Evolutionary conservation across 345 rosid genomes (phyloP), one percentile per base, ranked within the genome.

Genomic region (Gossypium turneri): DNA sequence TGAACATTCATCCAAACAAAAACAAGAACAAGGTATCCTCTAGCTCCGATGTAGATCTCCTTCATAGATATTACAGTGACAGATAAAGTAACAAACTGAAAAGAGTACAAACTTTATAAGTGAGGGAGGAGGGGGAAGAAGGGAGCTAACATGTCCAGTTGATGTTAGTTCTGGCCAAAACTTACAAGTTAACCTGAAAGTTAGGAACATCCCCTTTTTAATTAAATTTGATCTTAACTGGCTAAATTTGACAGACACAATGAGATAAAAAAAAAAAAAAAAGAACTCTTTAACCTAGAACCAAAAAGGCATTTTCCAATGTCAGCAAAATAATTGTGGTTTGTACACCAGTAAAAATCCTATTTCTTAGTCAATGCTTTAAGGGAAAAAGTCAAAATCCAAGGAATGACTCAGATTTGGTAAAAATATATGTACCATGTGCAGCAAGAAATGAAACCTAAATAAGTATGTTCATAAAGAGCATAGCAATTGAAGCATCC

Each of bases 1-100:
- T 70, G 34, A 56, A 55, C 8, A 55, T 71, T 71, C 64, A 71
- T 41, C 75, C 62, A 16, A 69, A 52, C 43, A 69, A 69, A 69
- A 51, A 51, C 60, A 69, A 52, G 45, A 69, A 69, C 17, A 7
- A 51, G 44, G 47, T 51, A 69, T 69, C 59, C 4, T 51, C 16
- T n/a, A 29, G 25, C 22, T 27, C 59, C 4, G 27, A 50, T 27
- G 22, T 20, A 56, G 20, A 20, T 48, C 53, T 45, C 29, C 41
- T 47, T 45, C 70, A 20, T 57, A 20, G 10, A 57, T 57, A 56
- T 56, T 66, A 66, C 29, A 66, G 8, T 66, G 17, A 44, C 52
- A 44, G n/a, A 44, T 20, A 66, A 3, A 24, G 12, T 9, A 45
- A 44, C 27, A 19, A 6, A 65, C 29, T 38, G 67, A 41, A 41